These are phyloP conservation scores for Nitzschia palea DNA, from an alignment of 108 stramenopile genomes.

Conservation along the genomic window DNA sequence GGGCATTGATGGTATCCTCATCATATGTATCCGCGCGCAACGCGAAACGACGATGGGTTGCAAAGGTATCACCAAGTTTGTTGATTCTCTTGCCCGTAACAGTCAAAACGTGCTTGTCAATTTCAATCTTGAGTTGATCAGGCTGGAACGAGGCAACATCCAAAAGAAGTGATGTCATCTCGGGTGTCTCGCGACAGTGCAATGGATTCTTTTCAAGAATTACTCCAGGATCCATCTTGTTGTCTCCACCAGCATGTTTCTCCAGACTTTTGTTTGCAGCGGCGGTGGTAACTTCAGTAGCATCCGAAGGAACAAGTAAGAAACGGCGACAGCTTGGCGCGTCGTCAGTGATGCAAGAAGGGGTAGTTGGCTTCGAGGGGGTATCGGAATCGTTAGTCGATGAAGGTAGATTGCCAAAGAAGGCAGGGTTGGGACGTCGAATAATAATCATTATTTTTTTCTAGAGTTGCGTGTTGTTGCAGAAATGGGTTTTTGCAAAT, in stretches of 20 bases:
- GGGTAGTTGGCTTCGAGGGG: not conserved
- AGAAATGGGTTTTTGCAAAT: not conserved
- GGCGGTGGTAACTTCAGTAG: no score
- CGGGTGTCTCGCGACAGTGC: slow-evolving; percentile 5
- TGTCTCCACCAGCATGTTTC: not conserved
- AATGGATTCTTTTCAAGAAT: slow-evolving; percentile 10
- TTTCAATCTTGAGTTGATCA: not conserved
- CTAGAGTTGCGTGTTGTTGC: not conserved
- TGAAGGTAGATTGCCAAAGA: not conserved
- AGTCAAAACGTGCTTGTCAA: slow-evolving; percentile 8
- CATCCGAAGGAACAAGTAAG: no score
- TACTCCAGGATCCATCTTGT: not conserved
- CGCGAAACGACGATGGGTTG: slow-evolving; percentile 3
- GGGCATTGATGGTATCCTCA: not conserved
- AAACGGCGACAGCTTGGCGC: no score
- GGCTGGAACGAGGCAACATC: slow-evolving; percentile 9
- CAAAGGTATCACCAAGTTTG: slow-evolving; percentile 8
- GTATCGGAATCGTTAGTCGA: not conserved
- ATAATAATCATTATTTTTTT: not conserved
- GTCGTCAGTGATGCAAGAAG: no score
- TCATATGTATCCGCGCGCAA: slow-evolving; percentile 7
- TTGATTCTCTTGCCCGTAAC: slow-evolving; percentile 3
- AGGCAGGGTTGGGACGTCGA: not conserved
- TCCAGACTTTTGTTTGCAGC: not conserved
- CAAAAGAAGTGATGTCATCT: not conserved